phyloP scores from a whole-genome alignment of 306 rosid genomes.

The Acacia melanoxylon region DNA sequence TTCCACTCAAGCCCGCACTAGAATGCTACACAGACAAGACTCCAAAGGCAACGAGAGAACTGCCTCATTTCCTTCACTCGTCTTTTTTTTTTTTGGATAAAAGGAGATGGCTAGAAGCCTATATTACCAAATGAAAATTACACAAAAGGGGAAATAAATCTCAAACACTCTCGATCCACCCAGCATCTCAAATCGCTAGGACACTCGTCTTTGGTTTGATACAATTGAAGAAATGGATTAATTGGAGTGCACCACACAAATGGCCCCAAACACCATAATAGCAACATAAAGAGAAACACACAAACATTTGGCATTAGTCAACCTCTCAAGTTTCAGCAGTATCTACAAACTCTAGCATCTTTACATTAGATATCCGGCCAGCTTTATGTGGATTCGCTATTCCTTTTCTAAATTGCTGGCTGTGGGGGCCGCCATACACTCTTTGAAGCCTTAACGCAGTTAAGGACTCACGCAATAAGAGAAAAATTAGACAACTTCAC shows the following conservation, averaged over 20 bases:
- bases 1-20: too few species aligned
- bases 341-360: not conserved
- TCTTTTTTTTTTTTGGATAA: too few species aligned
- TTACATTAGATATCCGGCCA: not conserved
- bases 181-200: too few species aligned
- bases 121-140: too few species aligned
- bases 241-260: not conserved
- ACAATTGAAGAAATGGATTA: not conserved
- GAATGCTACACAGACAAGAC: not conserved
- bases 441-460: constrained; percentile 13
- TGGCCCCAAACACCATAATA: not conserved
- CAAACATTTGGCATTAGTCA: not conserved
- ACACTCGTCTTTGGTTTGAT: not conserved
- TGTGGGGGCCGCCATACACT: constrained; percentile 10
- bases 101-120: too few species aligned
- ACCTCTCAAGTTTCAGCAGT: not conserved
- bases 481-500: constrained; percentile 26
- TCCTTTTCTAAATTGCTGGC: constrained; percentile 6
- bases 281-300: not conserved
- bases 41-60: not conserved
- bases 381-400: not conserved
- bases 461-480: constrained; percentile 29
- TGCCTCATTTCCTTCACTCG: not conserved
- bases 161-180: too few species aligned
- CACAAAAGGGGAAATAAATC: too few species aligned